Percentiles rank a stretch among this genome's conserved stretches.
Conservation (phyloP, 106 monocot species). For the Dioscorea alata region DNA sequence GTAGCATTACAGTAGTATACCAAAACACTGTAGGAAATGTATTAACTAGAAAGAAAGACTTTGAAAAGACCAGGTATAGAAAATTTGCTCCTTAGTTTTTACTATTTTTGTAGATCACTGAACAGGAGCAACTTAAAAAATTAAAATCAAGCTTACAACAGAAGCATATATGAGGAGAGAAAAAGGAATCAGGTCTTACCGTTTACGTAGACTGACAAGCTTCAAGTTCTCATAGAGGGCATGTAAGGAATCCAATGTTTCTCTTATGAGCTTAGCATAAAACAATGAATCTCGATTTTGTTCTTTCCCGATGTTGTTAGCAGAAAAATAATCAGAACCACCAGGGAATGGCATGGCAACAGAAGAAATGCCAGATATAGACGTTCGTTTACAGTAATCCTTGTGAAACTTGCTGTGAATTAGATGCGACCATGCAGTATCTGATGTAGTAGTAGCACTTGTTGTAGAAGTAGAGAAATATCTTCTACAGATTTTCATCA, state of each 20-base stretch:
- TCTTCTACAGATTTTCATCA: conserved; percentile 44
- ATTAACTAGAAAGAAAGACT: too few relatives aligned
- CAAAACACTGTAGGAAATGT: too few relatives aligned
- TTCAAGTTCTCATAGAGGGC: conserved; percentile 89
- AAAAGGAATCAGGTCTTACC: conserved; percentile 34
- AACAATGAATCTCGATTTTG: conserved; percentile 26
- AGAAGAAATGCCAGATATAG: conserved; percentile 22
- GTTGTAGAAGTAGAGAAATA: conserved; percentile 18
- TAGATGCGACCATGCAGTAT: conserved; percentile 66
- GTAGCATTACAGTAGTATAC: too few relatives aligned
- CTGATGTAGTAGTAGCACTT: conserved; percentile 2
- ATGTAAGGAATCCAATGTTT: conserved; percentile 78
- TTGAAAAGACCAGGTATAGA: too few relatives aligned
- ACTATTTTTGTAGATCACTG: too few relatives aligned
- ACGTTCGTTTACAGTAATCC: conserved; percentile 32
- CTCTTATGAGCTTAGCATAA: conserved; percentile 50
- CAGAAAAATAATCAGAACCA: conserved; percentile 1
- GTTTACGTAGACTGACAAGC: conserved; percentile 75
- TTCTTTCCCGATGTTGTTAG: conserved; percentile 15
- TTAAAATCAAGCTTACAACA: background rate
- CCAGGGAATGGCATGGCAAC: conserved; percentile 1
- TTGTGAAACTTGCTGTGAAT: conserved; percentile 63
- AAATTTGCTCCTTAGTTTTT: too few relatives aligned
- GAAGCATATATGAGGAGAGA: background rate
- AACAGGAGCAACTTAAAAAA: too few relatives aligned